Evolutionary conservation across 805 yeast genomes (phyloP).

Genomic region (Starmerella apicola): DNA sequence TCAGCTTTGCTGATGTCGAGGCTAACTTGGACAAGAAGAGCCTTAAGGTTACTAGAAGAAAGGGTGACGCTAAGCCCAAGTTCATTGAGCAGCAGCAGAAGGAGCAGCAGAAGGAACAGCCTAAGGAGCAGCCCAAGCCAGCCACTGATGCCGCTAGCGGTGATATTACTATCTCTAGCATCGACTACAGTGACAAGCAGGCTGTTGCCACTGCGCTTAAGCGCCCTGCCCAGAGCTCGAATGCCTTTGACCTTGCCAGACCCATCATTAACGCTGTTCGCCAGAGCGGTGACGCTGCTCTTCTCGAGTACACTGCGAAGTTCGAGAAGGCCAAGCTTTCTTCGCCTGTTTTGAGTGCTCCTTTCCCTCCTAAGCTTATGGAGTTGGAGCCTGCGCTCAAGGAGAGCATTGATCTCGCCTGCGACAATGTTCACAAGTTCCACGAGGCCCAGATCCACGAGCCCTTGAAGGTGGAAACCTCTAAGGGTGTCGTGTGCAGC

Average conservation of each 20-base stretch:
- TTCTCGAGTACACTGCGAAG: conserved; percentile 78
- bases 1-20: conserved; percentile 69
- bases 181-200: conserved; percentile 27
- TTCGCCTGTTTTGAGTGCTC: conserved; percentile 72
- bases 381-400: conserved; percentile 59
- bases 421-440: conserved; percentile 78
- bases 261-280: conserved; percentile 79
- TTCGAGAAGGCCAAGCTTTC: conserved; percentile 72
- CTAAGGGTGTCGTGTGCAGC: conserved; percentile 87
- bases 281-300: conserved; percentile 69
- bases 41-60: conserved; percentile 77
- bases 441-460: conserved; percentile 80
- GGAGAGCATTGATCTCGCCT: conserved; percentile 77
- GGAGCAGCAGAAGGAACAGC: conserved; percentile 8
- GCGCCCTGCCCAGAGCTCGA: conserved; percentile 93
- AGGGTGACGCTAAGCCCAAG: conserved; percentile 88
- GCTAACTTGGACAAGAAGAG: conserved; percentile 71
- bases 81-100: conserved; percentile 30
- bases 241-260: conserved; percentile 80
- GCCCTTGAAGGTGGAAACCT: conserved; percentile 70
- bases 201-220: conserved; percentile 53
- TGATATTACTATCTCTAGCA: conserved; percentile 22
- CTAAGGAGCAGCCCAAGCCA: neutral
- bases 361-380: conserved; percentile 72
- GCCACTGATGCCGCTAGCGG: conserved; percentile 4